phyloP scores from a whole-genome alignment of 441 rosid species.

The Eutrema salsugineum region DNA sequence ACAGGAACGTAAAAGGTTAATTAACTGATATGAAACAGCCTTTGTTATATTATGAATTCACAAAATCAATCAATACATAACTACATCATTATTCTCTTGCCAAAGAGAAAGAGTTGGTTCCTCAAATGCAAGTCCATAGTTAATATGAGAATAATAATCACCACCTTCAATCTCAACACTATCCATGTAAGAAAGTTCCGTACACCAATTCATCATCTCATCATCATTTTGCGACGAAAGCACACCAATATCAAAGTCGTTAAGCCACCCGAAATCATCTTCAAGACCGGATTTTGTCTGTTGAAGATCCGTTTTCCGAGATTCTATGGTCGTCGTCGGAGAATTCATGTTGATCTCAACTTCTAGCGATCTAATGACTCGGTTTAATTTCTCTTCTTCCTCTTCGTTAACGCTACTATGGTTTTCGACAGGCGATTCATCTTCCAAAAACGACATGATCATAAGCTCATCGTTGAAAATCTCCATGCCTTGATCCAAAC shows the following conservation, averaged over 20 bases:
- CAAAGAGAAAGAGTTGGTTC: slow-evolving; percentile 36
- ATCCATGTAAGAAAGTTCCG: slow-evolving; percentile 32
- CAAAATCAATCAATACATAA: slow-evolving; percentile 16
- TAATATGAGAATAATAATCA: slow-evolving; percentile 37
- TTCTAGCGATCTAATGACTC: slow-evolving; percentile 44
- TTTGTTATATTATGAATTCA: slow-evolving; percentile 5
- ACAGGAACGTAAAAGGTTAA: not conserved
- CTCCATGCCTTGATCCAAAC: slow-evolving; percentile 22
- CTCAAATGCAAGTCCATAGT: slow-evolving; percentile 33
- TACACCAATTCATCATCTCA: slow-evolving; percentile 38
- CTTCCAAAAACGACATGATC: slow-evolving; percentile 43
- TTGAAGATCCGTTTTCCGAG: slow-evolving; percentile 10
- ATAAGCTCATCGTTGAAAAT: slow-evolving; percentile 23
- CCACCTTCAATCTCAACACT: slow-evolving; percentile 32
- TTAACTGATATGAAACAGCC: slow-evolving; percentile 2
- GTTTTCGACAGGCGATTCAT: slow-evolving; percentile 26
- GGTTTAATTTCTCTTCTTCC: slow-evolving; percentile 37
- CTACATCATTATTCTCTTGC: slow-evolving; percentile 35
- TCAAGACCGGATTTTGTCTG: not conserved
- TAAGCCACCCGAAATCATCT: slow-evolving; percentile 27
- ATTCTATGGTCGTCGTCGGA: not conserved
- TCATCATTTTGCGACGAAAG: slow-evolving; percentile 40
- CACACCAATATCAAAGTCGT: slow-evolving; percentile 34
- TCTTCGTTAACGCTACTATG: slow-evolving; percentile 21
- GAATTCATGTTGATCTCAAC: slow-evolving; percentile 41